Conservation (phyloP, 352 stramenopile species). For the Globisporangium cystogenes region DNA sequence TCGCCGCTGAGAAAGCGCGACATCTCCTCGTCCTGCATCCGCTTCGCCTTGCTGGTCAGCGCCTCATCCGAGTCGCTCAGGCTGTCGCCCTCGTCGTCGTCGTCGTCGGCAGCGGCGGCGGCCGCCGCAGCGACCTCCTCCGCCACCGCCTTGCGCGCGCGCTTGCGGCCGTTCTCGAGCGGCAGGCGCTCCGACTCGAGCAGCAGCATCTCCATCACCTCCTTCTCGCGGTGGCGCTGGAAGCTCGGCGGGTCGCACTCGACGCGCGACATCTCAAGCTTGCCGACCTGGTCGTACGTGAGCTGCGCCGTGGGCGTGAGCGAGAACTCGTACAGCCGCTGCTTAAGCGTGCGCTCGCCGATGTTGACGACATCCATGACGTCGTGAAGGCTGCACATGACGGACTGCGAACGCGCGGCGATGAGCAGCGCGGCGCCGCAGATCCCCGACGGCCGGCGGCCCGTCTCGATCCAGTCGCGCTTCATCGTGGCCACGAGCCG, state of each 20-base stretch:
- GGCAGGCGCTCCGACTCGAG: constrained; percentile 72
- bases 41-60: constrained; percentile 33
- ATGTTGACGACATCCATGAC: constrained; percentile 94
- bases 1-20: constrained; percentile 63
- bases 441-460: constrained; percentile 94
- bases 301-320: constrained; percentile 92
- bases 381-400: constrained; percentile 82
- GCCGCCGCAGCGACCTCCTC: constrained; percentile 3
- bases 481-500: constrained; percentile 97
- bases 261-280: constrained; percentile 81
- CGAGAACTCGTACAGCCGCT: constrained; percentile 97
- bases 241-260: constrained; percentile 88
- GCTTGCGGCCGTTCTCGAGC: constrained; percentile 36
- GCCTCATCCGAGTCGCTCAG: constrained; percentile 21
- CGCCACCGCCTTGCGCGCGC: constrained; percentile 20
- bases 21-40: constrained; percentile 77
- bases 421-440: constrained; percentile 97
- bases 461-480: constrained; percentile 98
- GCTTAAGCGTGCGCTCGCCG: constrained; percentile 94
- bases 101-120: constrained; percentile 7
- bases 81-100: constrained; percentile 25
- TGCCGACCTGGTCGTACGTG: constrained; percentile 95
- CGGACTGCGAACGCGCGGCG: constrained; percentile 93
- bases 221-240: constrained; percentile 80
- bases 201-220: constrained; percentile 89